These are phyloP conservation scores for Lyophyllum atratum DNA, from an alignment of 768 basidiomycete species.

Conservation along the genomic window DNA sequence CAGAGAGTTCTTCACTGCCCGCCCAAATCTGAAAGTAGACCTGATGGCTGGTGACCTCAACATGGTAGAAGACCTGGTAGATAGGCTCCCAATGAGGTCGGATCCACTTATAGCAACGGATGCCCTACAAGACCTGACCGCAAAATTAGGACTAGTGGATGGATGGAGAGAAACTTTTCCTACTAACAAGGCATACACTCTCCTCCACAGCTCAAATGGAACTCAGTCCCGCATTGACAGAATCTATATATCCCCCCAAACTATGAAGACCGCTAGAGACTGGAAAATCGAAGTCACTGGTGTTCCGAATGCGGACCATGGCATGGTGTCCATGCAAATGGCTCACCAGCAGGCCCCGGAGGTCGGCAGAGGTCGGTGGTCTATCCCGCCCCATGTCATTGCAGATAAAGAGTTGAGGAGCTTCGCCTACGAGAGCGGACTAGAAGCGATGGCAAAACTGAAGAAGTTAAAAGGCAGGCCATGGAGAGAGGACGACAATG, in stretches of 20 bases:
- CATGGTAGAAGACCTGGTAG: constrained; percentile 37
- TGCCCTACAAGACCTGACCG: constrained; percentile 24
- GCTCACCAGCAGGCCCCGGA: constrained; percentile 16
- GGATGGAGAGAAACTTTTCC: constrained; percentile 34
- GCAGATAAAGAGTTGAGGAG: constrained; percentile 15
- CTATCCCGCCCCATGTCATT: constrained; percentile 20
- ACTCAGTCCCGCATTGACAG: background rate
- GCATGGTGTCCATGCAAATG: background rate
- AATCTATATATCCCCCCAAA: background rate
- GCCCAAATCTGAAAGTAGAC: constrained; percentile 23
- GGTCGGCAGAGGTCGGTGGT: constrained; percentile 34
- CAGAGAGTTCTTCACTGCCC: background rate
- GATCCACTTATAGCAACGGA: constrained; percentile 17
- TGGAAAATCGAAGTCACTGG: background rate
- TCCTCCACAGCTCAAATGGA: background rate
- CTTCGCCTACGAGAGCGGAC: background rate
- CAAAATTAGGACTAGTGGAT: constrained; percentile 20
- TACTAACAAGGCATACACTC: background rate
- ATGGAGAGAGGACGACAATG: background rate
- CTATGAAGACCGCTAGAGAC: background rate
- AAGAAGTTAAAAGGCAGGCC: background rate
- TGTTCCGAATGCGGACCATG: background rate
- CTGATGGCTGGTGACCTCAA: constrained; percentile 45
- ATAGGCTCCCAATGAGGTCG: constrained; percentile 27
- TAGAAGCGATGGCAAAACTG: background rate